A percentile compares a stretch with the other conserved stretches of the same genome.
phyloP scores from a whole-genome alignment of 495 filamentous ascomycete species.

The Pyronema omphalodes region DNA sequence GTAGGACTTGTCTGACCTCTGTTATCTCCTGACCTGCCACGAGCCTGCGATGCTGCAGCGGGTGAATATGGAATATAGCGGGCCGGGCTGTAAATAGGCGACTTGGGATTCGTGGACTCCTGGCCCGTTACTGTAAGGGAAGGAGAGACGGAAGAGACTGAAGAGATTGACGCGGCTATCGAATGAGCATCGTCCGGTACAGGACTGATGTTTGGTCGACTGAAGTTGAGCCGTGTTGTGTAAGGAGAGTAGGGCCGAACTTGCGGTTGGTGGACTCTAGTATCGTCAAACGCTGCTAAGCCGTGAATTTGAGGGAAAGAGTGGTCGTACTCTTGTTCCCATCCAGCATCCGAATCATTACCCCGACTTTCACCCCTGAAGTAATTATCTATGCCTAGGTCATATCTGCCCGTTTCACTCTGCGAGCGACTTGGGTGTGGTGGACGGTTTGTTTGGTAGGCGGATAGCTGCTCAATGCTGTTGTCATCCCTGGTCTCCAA shows the following conservation, averaged over 20 bases:
- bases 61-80: background rate
- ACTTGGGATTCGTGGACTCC: background rate
- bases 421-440: background rate
- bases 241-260: background rate
- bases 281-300: background rate
- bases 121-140: background rate
- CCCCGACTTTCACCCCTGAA: conserved; percentile 1
- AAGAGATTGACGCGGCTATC: background rate
- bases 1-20: background rate
- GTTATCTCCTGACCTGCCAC: background rate
- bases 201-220: background rate
- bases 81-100: background rate
- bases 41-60: background rate
- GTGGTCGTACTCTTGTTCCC: conserved; percentile 1
- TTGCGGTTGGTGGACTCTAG: background rate
- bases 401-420: background rate
- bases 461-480: background rate
- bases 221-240: background rate
- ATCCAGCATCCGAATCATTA: background rate
- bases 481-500: background rate
- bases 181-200: background rate
- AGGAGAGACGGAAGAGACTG: background rate
- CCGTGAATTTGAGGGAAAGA: background rate
- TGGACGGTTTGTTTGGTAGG: background rate
- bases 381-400: background rate